Base-by-base conservation (phyloP, 2,329 filamentous ascomycete genomes). In the Xylaria sp. region DNA sequence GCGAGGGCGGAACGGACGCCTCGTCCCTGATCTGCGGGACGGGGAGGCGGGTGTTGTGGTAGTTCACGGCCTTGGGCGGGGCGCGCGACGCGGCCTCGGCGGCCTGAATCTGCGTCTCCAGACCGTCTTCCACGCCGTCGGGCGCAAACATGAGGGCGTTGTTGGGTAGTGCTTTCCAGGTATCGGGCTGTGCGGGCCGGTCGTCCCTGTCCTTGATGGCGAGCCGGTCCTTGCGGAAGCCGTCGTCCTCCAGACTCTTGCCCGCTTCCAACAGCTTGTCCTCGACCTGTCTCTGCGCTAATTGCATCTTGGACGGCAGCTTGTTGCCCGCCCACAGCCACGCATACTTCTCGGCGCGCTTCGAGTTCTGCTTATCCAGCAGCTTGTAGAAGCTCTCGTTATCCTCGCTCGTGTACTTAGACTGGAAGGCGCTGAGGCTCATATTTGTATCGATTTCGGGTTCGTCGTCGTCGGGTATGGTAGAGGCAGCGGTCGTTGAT, bases 381-480 rank as follows among this genome's bases (percentile, higher is more conserved):
- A 99, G 85, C 74, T 91, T 92, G 80, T 97, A 97, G 82, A 99
- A 98, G 74, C 93, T 97, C 78, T 98, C 96, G 77, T 98, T 98
- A 79, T 99, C 96, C 80, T 99, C 96, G 76, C 93, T 97, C 0
- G 95, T 99, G 81, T 98, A 98, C 73, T 93, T 95, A 2, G 92
- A 87, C 77, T 99, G 96, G 75, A 98, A 99, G 1, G 90, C 88
- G 61, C 90, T 89, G 1, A 99, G 85, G 68, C 91, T 94, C 84
- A 98, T 89, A 73, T 90, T 91, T 50, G 90, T 89, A 77, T 97
- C 90, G 19, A 93, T 84, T 36, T 85, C 80, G 66, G 82, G 82
- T 62, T 81, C 83, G 59, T 81, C 78, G 19, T 78, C 77, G 17
- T 78, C 75, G 17, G 78, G 24, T 4, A 27, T 76, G 14, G 14